A percentile compares a stretch with the other conserved stretches of the same genome.
These are phyloP conservation scores for Alternaria sp. DNA, from an alignment of 2,329 filamentous ascomycete species.

Conservation along the genomic window DNA sequence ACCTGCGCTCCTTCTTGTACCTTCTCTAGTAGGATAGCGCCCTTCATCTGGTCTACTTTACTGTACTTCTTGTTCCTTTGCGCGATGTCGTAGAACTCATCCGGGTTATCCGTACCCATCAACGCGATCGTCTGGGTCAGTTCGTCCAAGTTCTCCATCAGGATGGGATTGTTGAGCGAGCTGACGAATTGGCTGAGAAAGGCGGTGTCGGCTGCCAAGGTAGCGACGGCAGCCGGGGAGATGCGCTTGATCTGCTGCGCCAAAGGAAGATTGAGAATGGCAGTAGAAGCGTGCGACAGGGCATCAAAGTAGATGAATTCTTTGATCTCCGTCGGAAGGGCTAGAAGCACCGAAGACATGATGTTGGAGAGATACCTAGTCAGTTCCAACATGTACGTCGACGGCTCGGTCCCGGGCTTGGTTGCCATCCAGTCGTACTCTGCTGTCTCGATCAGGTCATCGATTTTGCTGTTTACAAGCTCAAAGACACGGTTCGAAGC, in stretches of 20 bases:
- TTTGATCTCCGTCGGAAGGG: slow-evolving; percentile 94
- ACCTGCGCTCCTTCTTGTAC: slow-evolving; percentile 49
- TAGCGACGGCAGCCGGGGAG: slow-evolving; percentile 82
- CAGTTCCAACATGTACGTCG: slow-evolving; percentile 93
- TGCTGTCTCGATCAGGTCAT: slow-evolving; percentile 94
- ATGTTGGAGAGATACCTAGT: slow-evolving; percentile 94
- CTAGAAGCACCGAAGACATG: slow-evolving; percentile 92
- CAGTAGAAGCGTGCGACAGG: slow-evolving; percentile 85
- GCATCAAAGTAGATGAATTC: slow-evolving; percentile 98
- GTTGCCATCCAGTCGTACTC: slow-evolving; percentile 89
- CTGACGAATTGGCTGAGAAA: slow-evolving; percentile 89
- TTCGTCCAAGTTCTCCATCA: slow-evolving; percentile 89
- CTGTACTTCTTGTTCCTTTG: slow-evolving; percentile 93
- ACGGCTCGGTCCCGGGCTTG: slow-evolving; percentile 73
- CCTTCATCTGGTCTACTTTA: slow-evolving; percentile 89
- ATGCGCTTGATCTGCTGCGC: slow-evolving; percentile 83
- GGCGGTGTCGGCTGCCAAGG: slow-evolving; percentile 81
- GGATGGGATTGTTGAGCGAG: slow-evolving; percentile 83
- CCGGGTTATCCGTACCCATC: slow-evolving; percentile 86
- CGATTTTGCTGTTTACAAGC: slow-evolving; percentile 97
- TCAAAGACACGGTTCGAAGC: slow-evolving; percentile 98
- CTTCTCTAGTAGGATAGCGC: slow-evolving; percentile 89
- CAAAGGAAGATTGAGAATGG: slow-evolving; percentile 81
- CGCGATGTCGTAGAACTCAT: slow-evolving; percentile 94
- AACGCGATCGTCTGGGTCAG: slow-evolving; percentile 90